These are phyloP conservation scores for Pisolithus marmoratus DNA, from an alignment of 768 basidiomycete genomes.

Conservation along the genomic window DNA sequence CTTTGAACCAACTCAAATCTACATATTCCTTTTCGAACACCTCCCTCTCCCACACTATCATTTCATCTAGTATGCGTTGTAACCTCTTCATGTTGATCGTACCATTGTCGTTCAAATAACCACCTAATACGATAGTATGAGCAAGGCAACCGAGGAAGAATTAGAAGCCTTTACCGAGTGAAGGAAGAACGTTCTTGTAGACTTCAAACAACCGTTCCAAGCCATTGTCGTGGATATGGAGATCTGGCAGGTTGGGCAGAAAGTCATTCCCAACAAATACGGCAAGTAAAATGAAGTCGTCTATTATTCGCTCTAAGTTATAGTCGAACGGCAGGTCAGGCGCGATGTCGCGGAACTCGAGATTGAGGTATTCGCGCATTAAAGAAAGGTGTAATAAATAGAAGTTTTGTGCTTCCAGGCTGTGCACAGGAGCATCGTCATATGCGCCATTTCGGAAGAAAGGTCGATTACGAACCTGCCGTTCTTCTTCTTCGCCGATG, in stretches of 20 bases:
- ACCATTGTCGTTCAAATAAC: conserved; percentile 91
- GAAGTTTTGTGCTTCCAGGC: conserved; percentile 80
- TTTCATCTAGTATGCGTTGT: conserved; percentile 84
- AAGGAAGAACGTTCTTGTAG: conserved; percentile 88
- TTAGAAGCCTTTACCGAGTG: conserved; percentile 45
- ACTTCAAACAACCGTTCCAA: conserved; percentile 90
- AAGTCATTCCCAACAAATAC: conserved; percentile 99
- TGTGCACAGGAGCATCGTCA: conserved; percentile 13
- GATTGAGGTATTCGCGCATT: conserved; percentile 94
- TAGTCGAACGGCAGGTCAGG: conserved; percentile 71
- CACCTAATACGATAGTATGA: conserved; percentile 43
- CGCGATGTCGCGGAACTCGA: conserved; percentile 81
- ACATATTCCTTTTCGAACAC: conserved; percentile 89
- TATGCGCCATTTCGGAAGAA: not conserved
- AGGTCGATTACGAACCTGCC: conserved; percentile 36
- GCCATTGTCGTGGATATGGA: conserved; percentile 98
- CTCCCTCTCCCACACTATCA: conserved; percentile 83
- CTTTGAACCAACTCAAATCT: conserved; percentile 90
- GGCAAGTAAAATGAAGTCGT: conserved; percentile 95
- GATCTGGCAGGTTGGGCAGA: conserved; percentile 89
- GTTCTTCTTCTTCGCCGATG: conserved; percentile 65
- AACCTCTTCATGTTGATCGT: conserved; percentile 73
- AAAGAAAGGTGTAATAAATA: conserved; percentile 92
- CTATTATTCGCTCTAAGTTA: conserved; percentile 89
- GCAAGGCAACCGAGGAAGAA: not conserved